Evolutionary conservation across 257 asterid genomes (phyloP), one percentile per base, ranked within the genome.

Genomic region (Solanum ossicruentum): DNA sequence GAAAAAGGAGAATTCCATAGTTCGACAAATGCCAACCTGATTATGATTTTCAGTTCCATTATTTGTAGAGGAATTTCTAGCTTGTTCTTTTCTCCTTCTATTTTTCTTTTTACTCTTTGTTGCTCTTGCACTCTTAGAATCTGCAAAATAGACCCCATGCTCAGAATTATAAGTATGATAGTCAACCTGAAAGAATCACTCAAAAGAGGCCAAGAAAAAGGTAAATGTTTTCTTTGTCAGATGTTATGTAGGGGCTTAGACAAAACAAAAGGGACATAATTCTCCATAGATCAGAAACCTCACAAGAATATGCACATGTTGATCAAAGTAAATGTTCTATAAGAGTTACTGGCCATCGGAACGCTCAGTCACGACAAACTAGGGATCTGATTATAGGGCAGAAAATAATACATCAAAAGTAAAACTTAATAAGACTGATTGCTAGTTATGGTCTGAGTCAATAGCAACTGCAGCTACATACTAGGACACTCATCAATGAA

Each of bases 81-180:
- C 93, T 83, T 92, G 92, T 81, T 95, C 99, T 90, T 95, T 96
- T 92, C 91, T 92, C 93, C 86, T 92, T 28, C 98, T 97, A 39
- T 91, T 96, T 86, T 96, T 95, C 94, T 92, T 95, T 90, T 93
- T 96, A 88, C 71, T 93, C 86, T 93, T 96, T 56, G 97, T 89
- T 89, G 90, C 81, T 86, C 90, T 86, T 21, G 77, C 84, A 65
- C 89, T 93, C 87, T 91, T 95, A 16, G 93, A 87, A 87, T 92
- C 98, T 95, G 95, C 87, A 90, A 83, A 77, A 51, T 23, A 84
- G 51, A 80, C 63, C 87, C 75, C 67, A 56, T 47, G 69, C 28
- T 75, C 73, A 18, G 21, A 28, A 12, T 58, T 15, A 52, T n/a
- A 73, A 82, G 73, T 21, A 21, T 43, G 58, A 43, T 20, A 43